Evolutionary conservation across 2,329 filamentous ascomycete species (phyloP), one percentile per base, ranked within the genome.

Genomic region (Botryotinia calthae): DNA sequence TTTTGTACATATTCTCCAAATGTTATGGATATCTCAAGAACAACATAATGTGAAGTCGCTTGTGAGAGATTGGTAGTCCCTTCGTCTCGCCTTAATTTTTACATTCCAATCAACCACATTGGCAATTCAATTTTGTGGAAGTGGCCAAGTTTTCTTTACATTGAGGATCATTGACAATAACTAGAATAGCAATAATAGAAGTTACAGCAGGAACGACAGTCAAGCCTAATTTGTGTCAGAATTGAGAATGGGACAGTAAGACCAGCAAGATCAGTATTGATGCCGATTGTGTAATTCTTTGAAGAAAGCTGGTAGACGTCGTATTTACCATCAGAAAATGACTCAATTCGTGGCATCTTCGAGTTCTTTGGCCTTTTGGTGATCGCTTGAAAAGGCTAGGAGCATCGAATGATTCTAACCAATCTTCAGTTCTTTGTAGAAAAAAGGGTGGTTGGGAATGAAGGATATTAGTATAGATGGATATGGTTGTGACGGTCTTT

Each of bases 371-470:
- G 0, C 42, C 1, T 18, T 9, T 18, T 8, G 12, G 25, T 8
- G 6, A 1, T 14, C 14, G 6, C 14, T n/a, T n/a, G 1, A 37
- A 25, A 62, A 20, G 22, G 2, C 7, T 18, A n/a, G 22, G 14
- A n/a, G 14, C 8, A 9, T 16, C 6, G 4, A 1, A 0, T 1
- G 42, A 18, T 7, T 28, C 0, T 1, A 2, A 1, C 7, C 3
- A n/a, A 4, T 9, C 7, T 2, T 40, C 16, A 34, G 25, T 22
- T 6, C 0, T 40, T 61, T n/a, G 14, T 2, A 6, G 14, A 9
- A 28, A 8, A 4, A 54, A 54, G 28, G n/a, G 5, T 16, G 25
- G n/a, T 54, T 28, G 12, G 25, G 5, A 1, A 16, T 54, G 25
- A n/a, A n/a, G n/a, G 9, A 37, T 37, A 37, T 37, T 37, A 8